These are phyloP conservation scores for Brettanomyces bruxellensis DNA, from an alignment of 805 yeast genomes.

Conservation along the genomic window DNA sequence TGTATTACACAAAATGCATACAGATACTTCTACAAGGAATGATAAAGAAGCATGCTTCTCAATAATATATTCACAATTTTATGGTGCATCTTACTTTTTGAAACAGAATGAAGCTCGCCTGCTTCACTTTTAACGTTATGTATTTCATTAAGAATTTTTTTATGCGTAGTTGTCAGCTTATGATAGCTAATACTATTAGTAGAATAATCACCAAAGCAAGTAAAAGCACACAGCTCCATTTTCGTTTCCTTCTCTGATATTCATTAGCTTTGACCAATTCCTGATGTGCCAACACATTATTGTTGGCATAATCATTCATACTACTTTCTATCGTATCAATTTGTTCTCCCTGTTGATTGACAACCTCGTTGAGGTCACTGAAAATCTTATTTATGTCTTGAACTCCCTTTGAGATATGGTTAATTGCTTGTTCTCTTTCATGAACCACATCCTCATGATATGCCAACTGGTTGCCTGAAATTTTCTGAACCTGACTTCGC, in stretches of 20 bases:
- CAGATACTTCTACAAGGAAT: no score
- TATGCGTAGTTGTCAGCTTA: constrained; percentile 23
- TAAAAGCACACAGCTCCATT: constrained; percentile 65
- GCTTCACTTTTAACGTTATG: no score
- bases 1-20: no score
- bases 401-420: constrained; percentile 67
- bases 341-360: constrained; percentile 77
- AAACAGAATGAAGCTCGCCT: no score
- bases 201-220: constrained; percentile 49
- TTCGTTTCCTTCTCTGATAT: constrained; percentile 59
- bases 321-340: constrained; percentile 80
- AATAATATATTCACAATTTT: no score
- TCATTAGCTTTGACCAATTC: constrained; percentile 70
- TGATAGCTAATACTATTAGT: constrained; percentile 47
- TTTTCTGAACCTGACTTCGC: constrained; percentile 27
- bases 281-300: constrained; percentile 60
- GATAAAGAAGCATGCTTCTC: no score
- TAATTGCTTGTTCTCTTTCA: constrained; percentile 67
- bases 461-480: constrained; percentile 39
- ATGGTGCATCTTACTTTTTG: no score
- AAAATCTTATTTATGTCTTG: constrained; percentile 80
- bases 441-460: constrained; percentile 57
- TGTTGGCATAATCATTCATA: constrained; percentile 50
- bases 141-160: no score
- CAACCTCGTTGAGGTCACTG: constrained; percentile 68